These are phyloP conservation scores for Eutypella sp. DNA, from an alignment of 2,329 filamentous ascomycete genomes.

Conservation along the genomic window DNA sequence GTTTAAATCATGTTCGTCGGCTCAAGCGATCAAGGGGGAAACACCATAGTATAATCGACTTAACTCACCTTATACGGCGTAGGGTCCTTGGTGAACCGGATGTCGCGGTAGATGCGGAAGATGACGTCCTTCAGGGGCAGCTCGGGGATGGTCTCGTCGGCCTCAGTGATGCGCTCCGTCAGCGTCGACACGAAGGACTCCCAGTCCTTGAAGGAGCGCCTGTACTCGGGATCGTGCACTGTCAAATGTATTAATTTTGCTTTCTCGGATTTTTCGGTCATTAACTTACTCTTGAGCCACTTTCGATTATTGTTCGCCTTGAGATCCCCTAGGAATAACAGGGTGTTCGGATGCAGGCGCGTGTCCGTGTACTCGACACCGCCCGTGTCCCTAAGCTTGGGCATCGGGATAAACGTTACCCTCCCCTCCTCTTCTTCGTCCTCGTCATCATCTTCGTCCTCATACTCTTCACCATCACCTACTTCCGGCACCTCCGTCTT, in stretches of 20 bases:
- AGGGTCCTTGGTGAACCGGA: slow-evolving; percentile 77
- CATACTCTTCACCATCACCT: slow-evolving; percentile 18
- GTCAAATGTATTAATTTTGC: no score
- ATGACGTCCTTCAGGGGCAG: slow-evolving; percentile 80
- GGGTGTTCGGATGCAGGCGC: slow-evolving; percentile 52
- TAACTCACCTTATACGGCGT: slow-evolving; percentile 82
- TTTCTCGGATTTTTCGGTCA: no score
- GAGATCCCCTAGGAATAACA: slow-evolving; percentile 53
- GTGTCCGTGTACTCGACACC: slow-evolving; percentile 46
- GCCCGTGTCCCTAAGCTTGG: slow-evolving; percentile 34
- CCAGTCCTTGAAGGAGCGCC: slow-evolving; percentile 75
- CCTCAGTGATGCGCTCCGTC: slow-evolving; percentile 63
- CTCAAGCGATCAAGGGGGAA: slow-evolving; percentile 4
- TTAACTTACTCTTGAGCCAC: slow-evolving; percentile 53
- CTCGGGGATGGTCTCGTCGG: slow-evolving; percentile 80
- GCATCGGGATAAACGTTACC: slow-evolving; percentile 37
- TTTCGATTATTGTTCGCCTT: slow-evolving; percentile 54
- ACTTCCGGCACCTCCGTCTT: slow-evolving; percentile 23
- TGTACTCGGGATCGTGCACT: slow-evolving; percentile 79
- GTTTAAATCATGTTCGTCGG: no score
- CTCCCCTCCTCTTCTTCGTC: slow-evolving; percentile 30
- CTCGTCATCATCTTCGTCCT: slow-evolving; percentile 31
- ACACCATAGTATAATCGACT: background rate
- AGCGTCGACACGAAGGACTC: slow-evolving; percentile 70
- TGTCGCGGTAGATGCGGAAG: slow-evolving; percentile 82